Evolutionary conservation across 768 basidiomycete genomes (phyloP).

Genomic region (Tylopilus rubrobrunneus): DNA sequence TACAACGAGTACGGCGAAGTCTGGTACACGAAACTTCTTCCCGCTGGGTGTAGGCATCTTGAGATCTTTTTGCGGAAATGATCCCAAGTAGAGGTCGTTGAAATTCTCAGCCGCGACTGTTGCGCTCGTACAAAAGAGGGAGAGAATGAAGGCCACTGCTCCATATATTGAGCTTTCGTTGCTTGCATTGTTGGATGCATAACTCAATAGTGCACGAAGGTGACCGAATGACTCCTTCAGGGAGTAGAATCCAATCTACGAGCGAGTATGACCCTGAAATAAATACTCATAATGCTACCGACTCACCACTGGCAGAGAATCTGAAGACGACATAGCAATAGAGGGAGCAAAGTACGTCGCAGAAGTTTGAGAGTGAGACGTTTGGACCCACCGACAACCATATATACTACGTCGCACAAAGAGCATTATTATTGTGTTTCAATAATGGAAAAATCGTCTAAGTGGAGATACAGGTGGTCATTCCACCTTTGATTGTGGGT

Average conservation of each 20-base stretch:
- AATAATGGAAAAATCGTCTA: no score
- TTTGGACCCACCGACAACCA: no score
- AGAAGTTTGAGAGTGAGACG: no score
- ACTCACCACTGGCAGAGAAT: background rate
- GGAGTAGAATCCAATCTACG: background rate
- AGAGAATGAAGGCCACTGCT: background rate
- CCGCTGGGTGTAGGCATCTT: background rate
- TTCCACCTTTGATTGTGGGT: no score
- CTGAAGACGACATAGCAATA: no score
- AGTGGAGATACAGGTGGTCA: no score
- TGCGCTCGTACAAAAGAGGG: background rate
- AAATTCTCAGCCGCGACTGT: background rate
- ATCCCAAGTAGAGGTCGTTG: background rate
- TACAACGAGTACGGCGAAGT: background rate
- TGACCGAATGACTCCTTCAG: background rate
- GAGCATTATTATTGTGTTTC: no score
- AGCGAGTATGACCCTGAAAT: background rate
- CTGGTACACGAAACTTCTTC: background rate
- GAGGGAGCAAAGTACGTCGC: no score
- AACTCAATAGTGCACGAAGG: background rate
- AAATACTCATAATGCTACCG: no score
- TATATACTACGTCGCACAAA: no score
- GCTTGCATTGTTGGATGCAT: background rate
- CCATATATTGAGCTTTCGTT: slow-evolving; percentile 1
- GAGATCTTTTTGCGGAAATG: slow-evolving; percentile 1